These are phyloP conservation scores for Fusarium brevicatenulatum DNA, from an alignment of 2,329 filamentous ascomycete species.

Conservation along the genomic window DNA sequence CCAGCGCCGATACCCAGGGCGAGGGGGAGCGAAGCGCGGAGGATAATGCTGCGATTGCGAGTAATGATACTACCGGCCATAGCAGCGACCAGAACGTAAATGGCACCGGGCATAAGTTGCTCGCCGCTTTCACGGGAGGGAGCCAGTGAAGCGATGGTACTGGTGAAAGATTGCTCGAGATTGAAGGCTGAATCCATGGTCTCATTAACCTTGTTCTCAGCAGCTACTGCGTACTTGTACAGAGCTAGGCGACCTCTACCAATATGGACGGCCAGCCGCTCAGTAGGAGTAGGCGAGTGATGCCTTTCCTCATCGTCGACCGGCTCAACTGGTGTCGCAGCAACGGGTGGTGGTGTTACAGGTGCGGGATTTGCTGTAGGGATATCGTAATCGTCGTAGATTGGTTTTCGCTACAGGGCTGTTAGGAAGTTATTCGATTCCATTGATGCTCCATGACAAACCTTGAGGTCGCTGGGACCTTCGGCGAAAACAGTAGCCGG, in stretches of 20 bases:
- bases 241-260: conserved; percentile 82
- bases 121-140: conserved; percentile 88
- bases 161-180: conserved; percentile 89
- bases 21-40: conserved; percentile 80
- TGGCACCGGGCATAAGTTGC: conserved; percentile 84
- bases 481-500: conserved; percentile 64
- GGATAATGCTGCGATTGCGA: conserved; percentile 84
- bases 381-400: conserved; percentile 78
- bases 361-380: conserved; percentile 50
- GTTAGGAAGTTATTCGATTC: conserved; percentile 5
- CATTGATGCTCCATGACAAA: conserved; percentile 23
- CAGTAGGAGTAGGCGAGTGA: conserved; percentile 80
- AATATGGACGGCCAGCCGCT: conserved; percentile 86
- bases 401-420: conserved; percentile 67
- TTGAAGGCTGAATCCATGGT: conserved; percentile 82
- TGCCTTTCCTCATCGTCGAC: conserved; percentile 48
- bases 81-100: conserved; percentile 92
- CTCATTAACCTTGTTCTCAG: conserved; percentile 85
- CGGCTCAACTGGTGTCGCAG: conserved; percentile 46
- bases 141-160: conserved; percentile 87
- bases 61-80: conserved; percentile 95
- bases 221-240: conserved; percentile 76
- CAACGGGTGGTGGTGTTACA: conserved; percentile 43
- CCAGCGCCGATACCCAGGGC: conserved; percentile 84
- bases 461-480: conserved; percentile 53